phyloP scores from a whole-genome alignment of 352 stramenopile species.

The Phytophthora chlamydospora region DNA sequence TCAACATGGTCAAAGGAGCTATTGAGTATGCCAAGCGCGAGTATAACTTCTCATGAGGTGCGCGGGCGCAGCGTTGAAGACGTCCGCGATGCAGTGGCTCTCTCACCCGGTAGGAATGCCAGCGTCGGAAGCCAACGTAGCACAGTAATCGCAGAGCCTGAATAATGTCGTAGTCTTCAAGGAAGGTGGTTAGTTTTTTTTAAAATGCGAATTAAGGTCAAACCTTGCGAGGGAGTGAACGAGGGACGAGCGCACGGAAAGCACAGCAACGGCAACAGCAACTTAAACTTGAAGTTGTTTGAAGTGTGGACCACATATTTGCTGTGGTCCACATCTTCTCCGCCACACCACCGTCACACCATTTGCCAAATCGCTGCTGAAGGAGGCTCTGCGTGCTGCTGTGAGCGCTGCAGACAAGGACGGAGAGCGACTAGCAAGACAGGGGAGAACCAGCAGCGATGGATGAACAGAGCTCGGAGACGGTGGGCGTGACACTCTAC shows the following conservation, averaged over 20 bases:
- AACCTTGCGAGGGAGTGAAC: neutral
- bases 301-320: too few relatives aligned
- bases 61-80: slow-evolving; percentile 5
- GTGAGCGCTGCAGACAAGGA: slow-evolving; percentile 1
- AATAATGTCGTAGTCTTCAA: slow-evolving; percentile 40
- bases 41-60: slow-evolving; percentile 65
- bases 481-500: slow-evolving; percentile 80
- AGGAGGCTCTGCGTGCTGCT: slow-evolving; percentile 9
- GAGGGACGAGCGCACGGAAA: too few relatives aligned
- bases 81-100: slow-evolving; percentile 7
- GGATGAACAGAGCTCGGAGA: slow-evolving; percentile 49
- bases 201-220: slow-evolving; percentile 22
- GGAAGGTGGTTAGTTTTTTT: slow-evolving; percentile 31
- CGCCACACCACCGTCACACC: slow-evolving; percentile 1
- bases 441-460: slow-evolving; percentile 31
- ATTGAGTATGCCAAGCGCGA: slow-evolving; percentile 85
- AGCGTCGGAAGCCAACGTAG: slow-evolving; percentile 21
- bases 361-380: slow-evolving; percentile 31
- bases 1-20: slow-evolving; percentile 90
- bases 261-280: too few relatives aligned
- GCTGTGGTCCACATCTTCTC: too few relatives aligned
- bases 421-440: slow-evolving; percentile 1
- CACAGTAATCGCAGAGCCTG: slow-evolving; percentile 27
- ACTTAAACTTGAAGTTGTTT: too few relatives aligned
- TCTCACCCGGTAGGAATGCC: slow-evolving; percentile 9